Conservation (phyloP, 345 rosid genomes). For the Schrenkiella parvula region DNA sequence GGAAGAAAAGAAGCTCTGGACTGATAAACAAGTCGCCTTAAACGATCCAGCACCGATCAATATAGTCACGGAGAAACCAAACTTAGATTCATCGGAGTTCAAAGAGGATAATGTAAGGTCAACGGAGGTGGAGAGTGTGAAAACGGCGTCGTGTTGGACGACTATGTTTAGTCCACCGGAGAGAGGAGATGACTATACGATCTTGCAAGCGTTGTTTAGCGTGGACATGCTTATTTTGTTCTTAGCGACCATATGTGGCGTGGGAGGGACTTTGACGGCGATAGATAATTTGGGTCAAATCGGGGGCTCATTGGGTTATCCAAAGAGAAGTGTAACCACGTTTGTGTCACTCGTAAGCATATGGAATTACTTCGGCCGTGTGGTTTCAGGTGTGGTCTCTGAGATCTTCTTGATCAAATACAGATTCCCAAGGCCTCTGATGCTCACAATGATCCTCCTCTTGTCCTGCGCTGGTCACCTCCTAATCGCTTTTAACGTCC, state of each 20-base stretch:
- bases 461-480: conserved; percentile 44
- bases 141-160: conserved; percentile 31
- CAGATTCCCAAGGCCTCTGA: conserved; percentile 44
- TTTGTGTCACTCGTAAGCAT: conserved; percentile 54
- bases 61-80: conserved; percentile 30
- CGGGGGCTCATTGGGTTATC: conserved; percentile 42
- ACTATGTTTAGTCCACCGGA: conserved; percentile 46
- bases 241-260: conserved; percentile 43
- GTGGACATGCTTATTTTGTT: conserved; percentile 49
- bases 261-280: conserved; percentile 47
- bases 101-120: background rate
- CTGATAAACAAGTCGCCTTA: conserved; percentile 20
- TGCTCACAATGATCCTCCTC: conserved; percentile 40
- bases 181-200: conserved; percentile 52
- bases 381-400: conserved; percentile 41
- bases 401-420: conserved; percentile 44
- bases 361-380: conserved; percentile 57
- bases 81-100: background rate
- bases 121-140: background rate
- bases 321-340: conserved; percentile 36
- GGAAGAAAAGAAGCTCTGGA: conserved; percentile 43
- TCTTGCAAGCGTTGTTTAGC: conserved; percentile 55
- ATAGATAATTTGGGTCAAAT: conserved; percentile 50
- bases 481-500: conserved; percentile 42
- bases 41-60: conserved; percentile 27